Percentiles rank a stretch among this genome's conserved stretches.
Evolutionary conservation across 345 rosid species (phyloP).

Genomic region (Pistacia atlantica): DNA sequence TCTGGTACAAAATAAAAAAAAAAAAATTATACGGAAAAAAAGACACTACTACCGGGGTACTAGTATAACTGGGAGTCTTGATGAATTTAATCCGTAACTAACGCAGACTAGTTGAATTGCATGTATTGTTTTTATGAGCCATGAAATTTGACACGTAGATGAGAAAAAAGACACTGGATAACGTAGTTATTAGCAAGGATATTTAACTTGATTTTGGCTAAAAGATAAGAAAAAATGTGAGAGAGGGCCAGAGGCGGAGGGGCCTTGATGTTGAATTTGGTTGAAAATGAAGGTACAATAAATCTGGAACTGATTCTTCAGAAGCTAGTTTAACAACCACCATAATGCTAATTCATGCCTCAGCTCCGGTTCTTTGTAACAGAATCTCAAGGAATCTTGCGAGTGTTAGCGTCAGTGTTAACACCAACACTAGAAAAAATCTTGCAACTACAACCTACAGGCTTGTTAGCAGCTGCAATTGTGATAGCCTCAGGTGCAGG

Average conservation of each 20-base stretch:
- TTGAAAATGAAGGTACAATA: constrained; percentile 11
- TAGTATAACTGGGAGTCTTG: no score
- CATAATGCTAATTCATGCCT: constrained; percentile 25
- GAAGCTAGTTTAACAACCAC: not conserved
- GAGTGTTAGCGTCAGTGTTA: not conserved
- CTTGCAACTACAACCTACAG: constrained; percentile 24
- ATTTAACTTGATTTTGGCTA: not conserved
- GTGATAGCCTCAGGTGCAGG: constrained; percentile 31
- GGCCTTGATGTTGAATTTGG: not conserved
- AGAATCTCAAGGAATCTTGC: not conserved
- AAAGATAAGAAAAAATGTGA: constrained; percentile 7
- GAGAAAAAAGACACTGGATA: not conserved
- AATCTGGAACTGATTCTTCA: not conserved
- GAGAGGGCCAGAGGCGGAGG: not conserved
- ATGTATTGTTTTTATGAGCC: not conserved
- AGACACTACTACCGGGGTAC: no score
- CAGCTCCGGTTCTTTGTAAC: constrained; percentile 13
- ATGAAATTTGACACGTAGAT: constrained; percentile 16
- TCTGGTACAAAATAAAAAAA: no score
- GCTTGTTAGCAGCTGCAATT: constrained; percentile 45
- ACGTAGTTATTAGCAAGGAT: not conserved
- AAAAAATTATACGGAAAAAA: no score
- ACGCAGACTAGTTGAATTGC: not conserved
- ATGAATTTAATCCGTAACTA: no score
- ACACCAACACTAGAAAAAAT: not conserved